Base-by-base conservation (phyloP, 495 filamentous ascomycete genomes). In the Podospora fimiseda region DNA sequence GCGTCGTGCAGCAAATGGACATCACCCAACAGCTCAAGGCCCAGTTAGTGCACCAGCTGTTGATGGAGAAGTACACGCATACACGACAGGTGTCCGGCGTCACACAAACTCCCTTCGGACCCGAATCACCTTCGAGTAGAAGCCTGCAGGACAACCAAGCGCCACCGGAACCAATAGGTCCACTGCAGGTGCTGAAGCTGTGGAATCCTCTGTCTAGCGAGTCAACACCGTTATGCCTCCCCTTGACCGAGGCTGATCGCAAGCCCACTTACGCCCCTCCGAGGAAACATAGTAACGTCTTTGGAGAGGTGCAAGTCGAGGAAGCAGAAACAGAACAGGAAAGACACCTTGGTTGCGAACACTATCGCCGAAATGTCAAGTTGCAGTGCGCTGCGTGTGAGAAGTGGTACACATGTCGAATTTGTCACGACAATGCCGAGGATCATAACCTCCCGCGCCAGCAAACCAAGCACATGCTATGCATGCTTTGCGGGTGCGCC, bases 301-400 rank as follows among this genome's bases (percentile, higher is more conserved):
- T 42, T 39, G 50, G 22, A 20, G 61, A 56, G 39, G 0, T 33
- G 9, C 36, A 27, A 53, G 70, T n/a, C n/a, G n/a, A 75, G 44
- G 46, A 64, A 36, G 65, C 64, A 22, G 76, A 79, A 30, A 67
- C 70, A 15, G 77, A 78, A 37, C 64, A 72, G 53, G 56, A 65
- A 14, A 74, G 76, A 37, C 58, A 67, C 43, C 75, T 95, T 15
- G 93, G 93, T 3, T 99, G 93, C 69, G 74, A 82, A 59, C 93
- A 99, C 74, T 99, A 99, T 60, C 85, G 88, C 58, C 82, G 94
- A 57, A 96, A 96, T 63, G 90, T 97, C 65, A 97, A 97, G 64
- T 64, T 97, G 24, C 89, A 97, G 70, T 99, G 93, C 69, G 86
- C 79, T 37, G 80, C 85, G 39, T 99, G 93, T 71, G 82, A 83